These are phyloP conservation scores for Alternaria sp. DNA, from an alignment of 2,329 filamentous ascomycete species.

Conservation along the genomic window DNA sequence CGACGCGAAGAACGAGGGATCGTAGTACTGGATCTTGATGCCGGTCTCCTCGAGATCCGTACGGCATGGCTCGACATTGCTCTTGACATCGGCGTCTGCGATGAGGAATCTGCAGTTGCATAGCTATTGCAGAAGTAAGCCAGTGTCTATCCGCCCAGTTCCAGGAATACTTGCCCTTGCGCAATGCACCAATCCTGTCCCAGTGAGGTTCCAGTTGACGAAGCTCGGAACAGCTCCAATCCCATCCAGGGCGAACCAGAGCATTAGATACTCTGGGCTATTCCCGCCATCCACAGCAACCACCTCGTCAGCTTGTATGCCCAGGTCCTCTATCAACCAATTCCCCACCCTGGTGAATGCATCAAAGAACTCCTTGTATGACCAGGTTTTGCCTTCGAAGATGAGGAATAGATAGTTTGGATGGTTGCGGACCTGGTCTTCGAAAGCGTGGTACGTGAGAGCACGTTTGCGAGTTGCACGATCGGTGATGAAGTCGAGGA, in stretches of 20 bases:
- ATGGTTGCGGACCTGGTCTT: constrained; percentile 46
- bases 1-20: constrained; percentile 31
- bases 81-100: constrained; percentile 56
- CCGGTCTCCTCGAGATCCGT: constrained; percentile 27
- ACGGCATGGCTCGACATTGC: constrained; percentile 49
- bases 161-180: constrained; percentile 42
- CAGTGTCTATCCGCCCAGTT: constrained; percentile 15
- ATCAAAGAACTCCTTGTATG: constrained; percentile 42
- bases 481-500: constrained; percentile 24
- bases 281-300: constrained; percentile 48
- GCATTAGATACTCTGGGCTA: constrained; percentile 43
- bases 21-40: constrained; percentile 40
- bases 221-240: constrained; percentile 43
- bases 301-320: constrained; percentile 36
- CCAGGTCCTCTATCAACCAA: constrained; percentile 47
- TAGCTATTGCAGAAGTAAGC: constrained; percentile 58
- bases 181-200: constrained; percentile 44
- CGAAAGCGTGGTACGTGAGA: constrained; percentile 39
- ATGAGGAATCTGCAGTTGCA: constrained; percentile 56
- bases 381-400: constrained; percentile 45
- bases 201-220: constrained; percentile 48
- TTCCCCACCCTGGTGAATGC: constrained; percentile 37
- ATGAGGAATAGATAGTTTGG: constrained; percentile 43
- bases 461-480: constrained; percentile 27
- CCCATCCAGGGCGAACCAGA: constrained; percentile 48